phyloP scores from a whole-genome alignment of 2,329 filamentous ascomycete genomes.

The Verticillium albo-atrum region DNA sequence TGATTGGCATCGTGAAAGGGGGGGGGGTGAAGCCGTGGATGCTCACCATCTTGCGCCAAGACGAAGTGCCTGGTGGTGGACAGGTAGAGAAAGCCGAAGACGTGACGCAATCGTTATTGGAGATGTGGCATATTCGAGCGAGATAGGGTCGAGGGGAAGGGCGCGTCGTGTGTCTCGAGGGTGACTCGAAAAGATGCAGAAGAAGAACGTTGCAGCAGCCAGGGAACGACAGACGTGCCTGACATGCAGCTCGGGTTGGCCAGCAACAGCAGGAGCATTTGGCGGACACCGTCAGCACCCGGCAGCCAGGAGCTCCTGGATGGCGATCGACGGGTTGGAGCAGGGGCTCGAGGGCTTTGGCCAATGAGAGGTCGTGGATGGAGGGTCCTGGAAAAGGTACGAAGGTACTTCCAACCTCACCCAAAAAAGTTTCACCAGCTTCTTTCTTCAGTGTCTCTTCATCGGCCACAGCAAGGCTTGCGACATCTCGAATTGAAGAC shows the following conservation, averaged over 20 bases:
- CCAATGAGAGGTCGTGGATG: background rate
- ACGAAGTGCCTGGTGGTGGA: background rate
- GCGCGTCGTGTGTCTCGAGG: conserved; percentile 14
- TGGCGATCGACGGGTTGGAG: background rate
- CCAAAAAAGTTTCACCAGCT: background rate
- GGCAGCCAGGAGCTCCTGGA: background rate
- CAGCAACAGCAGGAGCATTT: background rate
- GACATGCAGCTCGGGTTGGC: background rate
- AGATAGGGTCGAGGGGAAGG: conserved; percentile 12
- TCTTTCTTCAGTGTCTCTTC: background rate
- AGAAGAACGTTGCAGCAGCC: background rate
- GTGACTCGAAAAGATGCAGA: background rate
- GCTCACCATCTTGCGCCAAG: background rate
- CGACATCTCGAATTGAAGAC: background rate
- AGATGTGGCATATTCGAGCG: conserved; percentile 18
- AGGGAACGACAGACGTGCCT: background rate
- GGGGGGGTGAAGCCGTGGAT: background rate
- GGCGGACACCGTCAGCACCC: background rate
- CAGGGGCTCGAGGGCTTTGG: background rate
- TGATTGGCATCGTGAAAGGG: background rate
- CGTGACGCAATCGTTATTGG: background rate
- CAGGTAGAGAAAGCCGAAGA: background rate
- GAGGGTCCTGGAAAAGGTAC: background rate
- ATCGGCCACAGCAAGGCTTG: background rate
- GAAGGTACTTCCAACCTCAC: background rate